A percentile compares a stretch with the other conserved stretches of the same genome.
Conservation (phyloP, 148 eudicot genomes). For the Oxyria digyna region DNA sequence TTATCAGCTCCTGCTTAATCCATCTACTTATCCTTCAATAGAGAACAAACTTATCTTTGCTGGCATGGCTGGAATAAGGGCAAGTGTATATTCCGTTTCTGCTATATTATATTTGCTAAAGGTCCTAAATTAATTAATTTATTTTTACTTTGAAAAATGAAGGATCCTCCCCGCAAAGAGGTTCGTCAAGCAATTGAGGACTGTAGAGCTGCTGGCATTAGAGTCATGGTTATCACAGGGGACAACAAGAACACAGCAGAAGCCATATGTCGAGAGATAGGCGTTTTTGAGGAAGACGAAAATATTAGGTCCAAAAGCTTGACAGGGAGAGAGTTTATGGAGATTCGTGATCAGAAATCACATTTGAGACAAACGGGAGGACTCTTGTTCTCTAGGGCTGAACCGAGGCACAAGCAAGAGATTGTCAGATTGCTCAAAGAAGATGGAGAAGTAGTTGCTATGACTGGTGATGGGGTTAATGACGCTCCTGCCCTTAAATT, state of each 20-base stretch:
- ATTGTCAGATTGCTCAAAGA: constrained; percentile 65
- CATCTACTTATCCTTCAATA: constrained; percentile 52
- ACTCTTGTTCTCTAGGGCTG: constrained; percentile 65
- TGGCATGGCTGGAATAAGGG: constrained; percentile 78
- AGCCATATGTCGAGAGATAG: constrained; percentile 54
- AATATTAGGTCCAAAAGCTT: constrained; percentile 38
- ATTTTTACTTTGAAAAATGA: background rate
- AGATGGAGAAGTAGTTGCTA: constrained; percentile 70
- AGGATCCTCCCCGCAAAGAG: constrained; percentile 61
- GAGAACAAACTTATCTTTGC: constrained; percentile 70
- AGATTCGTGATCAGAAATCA: constrained; percentile 25
- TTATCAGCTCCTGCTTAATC: constrained; percentile 55
- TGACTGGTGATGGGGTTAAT: constrained; percentile 80
- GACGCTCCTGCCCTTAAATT: constrained; percentile 71
- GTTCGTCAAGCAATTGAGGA: constrained; percentile 48
- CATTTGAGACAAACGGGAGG: constrained; percentile 41
- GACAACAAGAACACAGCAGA: constrained; percentile 59
- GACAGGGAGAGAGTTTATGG: constrained; percentile 57
- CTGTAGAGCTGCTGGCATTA: constrained; percentile 58
- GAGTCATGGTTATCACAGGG: constrained; percentile 54
- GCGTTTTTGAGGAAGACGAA: constrained; percentile 34
- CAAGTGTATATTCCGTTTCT: constrained; percentile 21
- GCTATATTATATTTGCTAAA: background rate
- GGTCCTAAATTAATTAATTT: background rate
- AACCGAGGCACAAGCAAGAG: constrained; percentile 72